Base-by-base conservation (phyloP, 2,329 filamentous ascomycete genomes). In the Lasiodiplodia citricola region DNA sequence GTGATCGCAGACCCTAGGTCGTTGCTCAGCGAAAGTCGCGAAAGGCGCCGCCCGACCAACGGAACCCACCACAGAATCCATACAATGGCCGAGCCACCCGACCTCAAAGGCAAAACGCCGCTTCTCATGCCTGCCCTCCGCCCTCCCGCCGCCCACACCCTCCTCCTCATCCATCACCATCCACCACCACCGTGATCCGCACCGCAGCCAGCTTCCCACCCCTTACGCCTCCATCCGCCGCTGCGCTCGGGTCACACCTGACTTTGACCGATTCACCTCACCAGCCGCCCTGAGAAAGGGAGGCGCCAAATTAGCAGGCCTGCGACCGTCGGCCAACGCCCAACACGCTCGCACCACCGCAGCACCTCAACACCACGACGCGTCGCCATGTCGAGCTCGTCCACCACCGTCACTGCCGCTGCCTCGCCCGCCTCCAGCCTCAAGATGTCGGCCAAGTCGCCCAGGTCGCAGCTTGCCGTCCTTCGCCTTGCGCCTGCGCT, bases 401-500 rank as follows among this genome's bases (percentile, higher is more conserved):
- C 67, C 66, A 66, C 52, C 68, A 66, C 70, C 64, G 35, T 67
- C 37, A 73, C 72, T 69, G 69, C 73, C 71, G 69, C 71, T 73
- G 66, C 71, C 67, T 54, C 63, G 68, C 52, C 72, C 56, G 69
- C 71, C 67, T 67, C 70, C 71, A 72, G 68, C 51, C 50, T 67
- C 65, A 78, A 75, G 73, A 79, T 79, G 76, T 71, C 74, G 18
- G 73, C 77, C 68, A 79, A 77, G 72, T 68, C 73, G 64, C 18
- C 72, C 63, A 80, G 76, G 76, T 74, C 76, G 11, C 67, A 75
- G 70, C 16, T 75, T 66, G 73, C 77, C 74, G 72, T 74, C 67
- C 76, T 80, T 70, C 73, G 72, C 70, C 76, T 80, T 54, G 72
- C 78, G 54, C 73, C 76, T 62, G 71, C 72, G 51, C 67, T 67